Evolutionary conservation across 2,329 filamentous ascomycete species (phyloP).

Genomic region (Tolypocladium amazonense): DNA sequence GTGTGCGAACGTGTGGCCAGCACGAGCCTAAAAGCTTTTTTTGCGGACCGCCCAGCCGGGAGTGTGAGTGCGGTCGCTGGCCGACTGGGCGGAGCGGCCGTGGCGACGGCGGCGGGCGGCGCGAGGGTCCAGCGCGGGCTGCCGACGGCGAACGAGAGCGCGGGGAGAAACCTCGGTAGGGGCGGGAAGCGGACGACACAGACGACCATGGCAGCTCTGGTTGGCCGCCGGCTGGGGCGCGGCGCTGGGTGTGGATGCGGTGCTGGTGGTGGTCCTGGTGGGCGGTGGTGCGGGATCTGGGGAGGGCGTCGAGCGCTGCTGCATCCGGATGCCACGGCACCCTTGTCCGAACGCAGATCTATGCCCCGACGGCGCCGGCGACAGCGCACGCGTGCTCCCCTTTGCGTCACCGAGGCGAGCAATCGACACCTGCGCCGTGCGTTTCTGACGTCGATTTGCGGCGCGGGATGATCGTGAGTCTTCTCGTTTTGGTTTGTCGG

Average conservation of each 20-base stretch:
- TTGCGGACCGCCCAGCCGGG: background rate
- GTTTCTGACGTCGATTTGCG: too few species aligned
- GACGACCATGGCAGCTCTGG: background rate
- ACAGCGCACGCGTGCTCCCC: background rate
- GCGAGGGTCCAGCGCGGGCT: background rate
- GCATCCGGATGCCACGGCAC: background rate
- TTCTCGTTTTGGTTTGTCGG: background rate
- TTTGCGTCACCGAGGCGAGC: background rate
- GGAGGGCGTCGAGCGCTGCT: background rate
- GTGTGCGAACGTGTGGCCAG: slow-evolving; percentile 8
- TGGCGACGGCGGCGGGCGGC: background rate
- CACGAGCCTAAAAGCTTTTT: slow-evolving; percentile 4
- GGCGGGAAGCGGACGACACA: background rate
- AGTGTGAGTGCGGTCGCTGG: background rate
- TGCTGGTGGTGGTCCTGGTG: background rate
- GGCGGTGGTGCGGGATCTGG: background rate
- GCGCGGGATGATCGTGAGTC: too few species aligned
- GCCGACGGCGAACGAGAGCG: background rate
- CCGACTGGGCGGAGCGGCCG: background rate
- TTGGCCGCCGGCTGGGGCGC: background rate
- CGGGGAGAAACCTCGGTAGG: background rate
- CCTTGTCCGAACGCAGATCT: background rate
- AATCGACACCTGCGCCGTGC: too few species aligned
- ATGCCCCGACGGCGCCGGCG: background rate
- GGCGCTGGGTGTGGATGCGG: background rate